Conservation (phyloP, 805 yeast genomes). For the Kuraishia capsulata region DNA sequence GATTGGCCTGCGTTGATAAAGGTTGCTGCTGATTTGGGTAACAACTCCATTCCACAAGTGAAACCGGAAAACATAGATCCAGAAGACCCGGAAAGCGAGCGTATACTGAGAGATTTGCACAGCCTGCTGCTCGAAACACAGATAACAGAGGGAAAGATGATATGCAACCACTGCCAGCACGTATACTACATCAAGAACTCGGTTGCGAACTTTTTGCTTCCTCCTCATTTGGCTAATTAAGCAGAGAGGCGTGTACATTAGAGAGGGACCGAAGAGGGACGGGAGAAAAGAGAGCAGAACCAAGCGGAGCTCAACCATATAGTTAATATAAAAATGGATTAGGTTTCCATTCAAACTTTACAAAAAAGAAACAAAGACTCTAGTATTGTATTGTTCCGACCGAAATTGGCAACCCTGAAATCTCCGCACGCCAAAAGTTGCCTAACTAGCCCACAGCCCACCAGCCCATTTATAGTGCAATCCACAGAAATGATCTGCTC, state of each 20-base stretch:
- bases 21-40: conserved; percentile 74
- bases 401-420: too few species aligned
- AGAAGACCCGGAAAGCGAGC: conserved; percentile 35
- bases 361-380: too few species aligned
- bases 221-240: conserved; percentile 74
- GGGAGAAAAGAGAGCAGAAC: too few species aligned
- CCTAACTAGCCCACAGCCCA: too few species aligned
- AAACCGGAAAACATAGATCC: conserved; percentile 55
- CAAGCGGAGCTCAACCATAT: too few species aligned
- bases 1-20: conserved; percentile 80
- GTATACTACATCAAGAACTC: conserved; percentile 84
- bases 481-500: too few species aligned
- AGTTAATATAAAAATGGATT: too few species aligned
- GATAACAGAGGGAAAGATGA: conserved; percentile 83
- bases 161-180: conserved; percentile 79
- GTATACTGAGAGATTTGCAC: conserved; percentile 68
- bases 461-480: too few species aligned
- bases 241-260: background rate
- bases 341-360: too few species aligned
- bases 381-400: too few species aligned
- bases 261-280: too few species aligned
- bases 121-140: conserved; percentile 74
- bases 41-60: conserved; percentile 44
- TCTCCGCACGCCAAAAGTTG: too few species aligned
- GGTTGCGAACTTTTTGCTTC: conserved; percentile 87